Conservation (phyloP, 352 stramenopile genomes). For the Globisporangium radiosum region DNA sequence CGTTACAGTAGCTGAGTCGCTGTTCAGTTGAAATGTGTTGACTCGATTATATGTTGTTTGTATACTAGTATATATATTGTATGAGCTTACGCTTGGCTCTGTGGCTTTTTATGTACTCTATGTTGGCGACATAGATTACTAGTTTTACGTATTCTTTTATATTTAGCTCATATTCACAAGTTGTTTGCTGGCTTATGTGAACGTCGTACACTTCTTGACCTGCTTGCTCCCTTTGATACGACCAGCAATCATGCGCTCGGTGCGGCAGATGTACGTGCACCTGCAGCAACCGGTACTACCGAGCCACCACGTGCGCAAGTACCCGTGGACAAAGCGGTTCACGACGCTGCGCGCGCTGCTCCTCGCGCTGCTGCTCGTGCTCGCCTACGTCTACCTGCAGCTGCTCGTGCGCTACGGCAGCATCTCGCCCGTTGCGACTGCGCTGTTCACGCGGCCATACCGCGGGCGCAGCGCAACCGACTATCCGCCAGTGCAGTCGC, state of each 20-base stretch:
- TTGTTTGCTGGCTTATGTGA: too few relatives aligned
- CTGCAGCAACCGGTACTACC: conserved; percentile 64
- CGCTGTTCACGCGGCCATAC: conserved; percentile 57
- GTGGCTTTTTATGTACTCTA: too few relatives aligned
- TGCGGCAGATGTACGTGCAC: conserved; percentile 35
- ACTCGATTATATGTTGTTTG: too few relatives aligned
- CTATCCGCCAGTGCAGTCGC: conserved; percentile 19
- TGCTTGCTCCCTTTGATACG: neutral
- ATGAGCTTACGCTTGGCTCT: too few relatives aligned
- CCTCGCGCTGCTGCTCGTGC: conserved; percentile 16
- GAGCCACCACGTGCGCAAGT: conserved; percentile 18
- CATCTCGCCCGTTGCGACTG: conserved; percentile 62
- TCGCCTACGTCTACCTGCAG: conserved; percentile 50
- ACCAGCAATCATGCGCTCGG: conserved; percentile 15
- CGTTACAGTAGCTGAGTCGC: too few relatives aligned
- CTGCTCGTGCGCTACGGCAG: conserved; percentile 69
- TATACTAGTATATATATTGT: too few relatives aligned
- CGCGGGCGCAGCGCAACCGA: conserved; percentile 37
- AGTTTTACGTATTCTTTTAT: too few relatives aligned
- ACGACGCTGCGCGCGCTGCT: conserved; percentile 33
- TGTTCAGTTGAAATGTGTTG: too few relatives aligned
- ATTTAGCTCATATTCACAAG: too few relatives aligned
- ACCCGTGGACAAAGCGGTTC: conserved; percentile 31
- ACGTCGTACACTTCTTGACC: neutral
- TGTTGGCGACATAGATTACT: too few relatives aligned